phyloP scores from a whole-genome alignment of 2,329 filamentous ascomycete species.

The Clonostachys rosea region DNA sequence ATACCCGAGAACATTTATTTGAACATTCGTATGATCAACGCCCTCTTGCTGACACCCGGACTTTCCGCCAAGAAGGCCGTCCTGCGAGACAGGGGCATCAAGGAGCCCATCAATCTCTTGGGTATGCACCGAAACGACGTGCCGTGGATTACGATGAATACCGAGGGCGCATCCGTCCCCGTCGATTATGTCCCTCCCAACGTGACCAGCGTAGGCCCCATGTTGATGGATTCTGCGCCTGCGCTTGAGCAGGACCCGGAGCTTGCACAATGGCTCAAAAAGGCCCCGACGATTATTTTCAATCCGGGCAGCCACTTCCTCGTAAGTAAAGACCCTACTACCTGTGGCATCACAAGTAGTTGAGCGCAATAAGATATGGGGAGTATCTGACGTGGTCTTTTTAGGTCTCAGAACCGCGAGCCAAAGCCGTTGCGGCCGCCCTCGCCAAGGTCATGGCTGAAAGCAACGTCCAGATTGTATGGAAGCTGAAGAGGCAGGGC shows the following conservation, averaged over 20 bases:
- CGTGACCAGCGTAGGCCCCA: conserved; percentile 12
- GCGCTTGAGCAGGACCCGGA: conserved; percentile 15
- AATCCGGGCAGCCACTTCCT: conserved; percentile 13
- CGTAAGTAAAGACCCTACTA: background rate
- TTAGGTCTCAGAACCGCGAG: conserved; percentile 5
- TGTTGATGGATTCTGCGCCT: conserved; percentile 9
- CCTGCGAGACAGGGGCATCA: conserved; percentile 10
- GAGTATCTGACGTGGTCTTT: conserved; percentile 3
- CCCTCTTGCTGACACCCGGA: conserved; percentile 16
- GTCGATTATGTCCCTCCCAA: conserved; percentile 12
- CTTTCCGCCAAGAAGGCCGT: conserved; percentile 11
- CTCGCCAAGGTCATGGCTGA: conserved; percentile 7
- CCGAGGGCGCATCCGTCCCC: conserved; percentile 13
- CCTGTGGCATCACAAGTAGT: background rate
- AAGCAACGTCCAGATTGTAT: conserved; percentile 16
- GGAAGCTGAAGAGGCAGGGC: conserved; percentile 11
- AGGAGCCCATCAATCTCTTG: conserved; percentile 12
- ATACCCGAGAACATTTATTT: conserved; percentile 24
- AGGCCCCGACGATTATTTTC: conserved; percentile 13
- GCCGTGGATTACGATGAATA: conserved; percentile 18
- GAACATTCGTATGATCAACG: conserved; percentile 19
- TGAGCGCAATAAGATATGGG: background rate
- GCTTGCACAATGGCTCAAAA: conserved; percentile 12
- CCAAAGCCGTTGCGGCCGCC: conserved; percentile 10
- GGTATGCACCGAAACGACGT: conserved; percentile 17